A percentile compares a stretch with the other conserved stretches of the same genome.
These are phyloP conservation scores for Acanthamoeba lenticulata DNA, from an alignment of 208 protist genomes.

Conservation along the genomic window DNA sequence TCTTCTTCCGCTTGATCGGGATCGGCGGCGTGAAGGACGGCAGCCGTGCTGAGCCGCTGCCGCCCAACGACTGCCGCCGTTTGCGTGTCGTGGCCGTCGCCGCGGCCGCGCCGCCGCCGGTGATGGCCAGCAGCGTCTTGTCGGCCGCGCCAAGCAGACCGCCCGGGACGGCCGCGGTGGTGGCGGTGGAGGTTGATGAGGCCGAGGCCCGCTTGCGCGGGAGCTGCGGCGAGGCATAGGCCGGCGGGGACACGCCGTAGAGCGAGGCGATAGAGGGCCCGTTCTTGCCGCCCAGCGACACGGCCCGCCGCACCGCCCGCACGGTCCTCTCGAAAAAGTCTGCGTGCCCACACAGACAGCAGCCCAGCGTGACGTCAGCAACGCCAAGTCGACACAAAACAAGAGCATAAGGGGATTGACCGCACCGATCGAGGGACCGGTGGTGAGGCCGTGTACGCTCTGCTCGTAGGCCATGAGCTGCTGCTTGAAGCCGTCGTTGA, in stretches of 20 bases:
- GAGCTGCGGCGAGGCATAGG: neutral
- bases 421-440: neutral
- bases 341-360: neutral
- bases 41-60: neutral
- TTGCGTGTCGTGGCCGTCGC: neutral
- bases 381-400: too few relatives aligned
- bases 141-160: too few relatives aligned
- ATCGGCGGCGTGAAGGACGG: constrained; percentile 26
- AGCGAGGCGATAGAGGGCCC: neutral
- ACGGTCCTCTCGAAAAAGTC: neutral
- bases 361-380: too few relatives aligned
- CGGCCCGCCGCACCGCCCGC: neutral
- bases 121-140: neutral
- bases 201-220: neutral
- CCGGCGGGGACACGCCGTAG: neutral
- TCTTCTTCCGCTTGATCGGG: constrained; percentile 8
- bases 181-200: neutral
- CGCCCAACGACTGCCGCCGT: constrained; percentile 29
- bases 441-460: neutral
- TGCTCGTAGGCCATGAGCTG: constrained; percentile 25
- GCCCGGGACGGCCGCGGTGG: neutral
- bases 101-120: neutral
- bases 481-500: constrained; percentile 62
- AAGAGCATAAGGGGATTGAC: neutral
- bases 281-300: neutral